A percentile compares a stretch with the other conserved stretches of the same genome.
phyloP scores from a whole-genome alignment of 768 basidiomycete genomes.

The Rhizopogon salebrosus region DNA sequence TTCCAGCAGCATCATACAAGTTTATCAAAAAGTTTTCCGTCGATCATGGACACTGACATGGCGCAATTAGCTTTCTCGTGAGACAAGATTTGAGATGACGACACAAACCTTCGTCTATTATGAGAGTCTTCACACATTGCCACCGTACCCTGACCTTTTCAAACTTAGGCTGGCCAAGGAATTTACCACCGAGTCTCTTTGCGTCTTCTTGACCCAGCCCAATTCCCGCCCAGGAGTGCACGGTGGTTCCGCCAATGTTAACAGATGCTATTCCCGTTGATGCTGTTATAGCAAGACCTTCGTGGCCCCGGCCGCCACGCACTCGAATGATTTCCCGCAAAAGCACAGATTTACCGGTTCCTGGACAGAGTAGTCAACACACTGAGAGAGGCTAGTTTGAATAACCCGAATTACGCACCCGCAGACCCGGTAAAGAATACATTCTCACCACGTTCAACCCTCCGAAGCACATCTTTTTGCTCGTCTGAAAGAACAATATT shows the following conservation, averaged over 20 bases:
- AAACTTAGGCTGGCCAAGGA: conserved; percentile 37
- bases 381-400: not conserved
- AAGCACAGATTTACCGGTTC: conserved; percentile 82
- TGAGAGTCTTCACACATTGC: conserved; percentile 55
- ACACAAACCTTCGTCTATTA: conserved; percentile 79
- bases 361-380: conserved; percentile 24
- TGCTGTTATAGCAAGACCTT: conserved; percentile 67
- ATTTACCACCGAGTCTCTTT: conserved; percentile 49
- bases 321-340: conserved; percentile 66
- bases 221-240: conserved; percentile 83
- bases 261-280: conserved; percentile 77
- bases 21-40: conserved; percentile 76
- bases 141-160: conserved; percentile 50
- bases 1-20: conserved; percentile 39
- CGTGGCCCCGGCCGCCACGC: conserved; percentile 31
- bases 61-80: not conserved
- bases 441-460: conserved; percentile 54
- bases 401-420: conserved; percentile 36
- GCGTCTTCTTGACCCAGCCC: conserved; percentile 61
- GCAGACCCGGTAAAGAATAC: conserved; percentile 89
- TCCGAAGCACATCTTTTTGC: conserved; percentile 43
- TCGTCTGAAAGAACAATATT: conserved; percentile 43
- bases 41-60: conserved; percentile 80
- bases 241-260: conserved; percentile 76
- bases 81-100: not conserved